Conservation (phyloP, 305 asterid species). For the Ruellia speciosa region DNA sequence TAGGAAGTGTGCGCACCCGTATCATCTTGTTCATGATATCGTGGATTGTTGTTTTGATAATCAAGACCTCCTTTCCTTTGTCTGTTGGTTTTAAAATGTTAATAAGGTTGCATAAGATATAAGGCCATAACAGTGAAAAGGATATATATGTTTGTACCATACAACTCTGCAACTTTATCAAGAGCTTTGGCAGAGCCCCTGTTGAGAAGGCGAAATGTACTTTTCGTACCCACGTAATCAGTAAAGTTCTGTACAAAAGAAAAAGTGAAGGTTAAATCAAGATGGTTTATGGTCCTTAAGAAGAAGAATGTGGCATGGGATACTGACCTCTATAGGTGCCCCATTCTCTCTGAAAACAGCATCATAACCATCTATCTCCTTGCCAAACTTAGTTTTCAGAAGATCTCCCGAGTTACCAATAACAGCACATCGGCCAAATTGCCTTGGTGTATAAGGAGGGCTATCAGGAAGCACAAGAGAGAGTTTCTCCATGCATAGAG, state of each 20-base stretch:
- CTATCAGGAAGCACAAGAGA: conserved; percentile 77
- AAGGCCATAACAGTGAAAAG: conserved; percentile 24
- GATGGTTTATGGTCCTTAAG: not conserved
- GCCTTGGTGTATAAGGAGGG: conserved; percentile 77
- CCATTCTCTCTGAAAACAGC: conserved; percentile 92
- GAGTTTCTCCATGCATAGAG: conserved; percentile 89
- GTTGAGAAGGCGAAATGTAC: conserved; percentile 95
- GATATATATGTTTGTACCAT: conserved; percentile 45
- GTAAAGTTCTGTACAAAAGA: conserved; percentile 65
- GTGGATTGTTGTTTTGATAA: conserved; percentile 88
- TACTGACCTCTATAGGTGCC: conserved; percentile 82
- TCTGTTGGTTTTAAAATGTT: conserved; percentile 41
- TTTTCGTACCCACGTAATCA: conserved; percentile 80
- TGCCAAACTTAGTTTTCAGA: conserved; percentile 78
- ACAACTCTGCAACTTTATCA: conserved; percentile 93
- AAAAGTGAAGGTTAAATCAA: conserved; percentile 15
- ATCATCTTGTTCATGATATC: conserved; percentile 97
- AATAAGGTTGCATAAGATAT: conserved; percentile 20
- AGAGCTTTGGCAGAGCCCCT: conserved; percentile 99
- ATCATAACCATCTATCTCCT: conserved; percentile 78
- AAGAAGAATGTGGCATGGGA: conserved; percentile 16
- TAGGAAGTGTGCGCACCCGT: conserved; percentile 42
- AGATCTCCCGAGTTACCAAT: conserved; percentile 98
- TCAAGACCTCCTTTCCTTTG: conserved; percentile 81
- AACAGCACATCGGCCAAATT: conserved; percentile 85